phyloP scores from a whole-genome alignment of 1,284 basidiomycete species.

The Golubevia sp. region DNA sequence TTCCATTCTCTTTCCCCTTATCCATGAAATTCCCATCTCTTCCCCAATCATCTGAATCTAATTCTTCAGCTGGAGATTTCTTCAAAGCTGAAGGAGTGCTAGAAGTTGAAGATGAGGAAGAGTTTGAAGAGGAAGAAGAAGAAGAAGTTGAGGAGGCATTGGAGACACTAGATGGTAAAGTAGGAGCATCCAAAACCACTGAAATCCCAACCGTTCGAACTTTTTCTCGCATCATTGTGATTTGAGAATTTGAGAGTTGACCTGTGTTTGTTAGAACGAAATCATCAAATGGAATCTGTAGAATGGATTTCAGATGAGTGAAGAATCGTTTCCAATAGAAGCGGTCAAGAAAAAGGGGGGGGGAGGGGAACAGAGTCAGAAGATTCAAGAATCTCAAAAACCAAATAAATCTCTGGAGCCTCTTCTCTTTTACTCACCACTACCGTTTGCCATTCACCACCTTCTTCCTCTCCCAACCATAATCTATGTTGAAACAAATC shows the following conservation, averaged over 20 bases:
- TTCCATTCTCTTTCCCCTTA: slow-evolving; percentile 9
- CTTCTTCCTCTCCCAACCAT: slow-evolving; percentile 73
- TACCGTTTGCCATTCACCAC: slow-evolving; percentile 78
- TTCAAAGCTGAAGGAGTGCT: not conserved
- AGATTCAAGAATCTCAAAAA: slow-evolving; percentile 1
- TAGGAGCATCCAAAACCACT: slow-evolving; percentile 52
- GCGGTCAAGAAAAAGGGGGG: slow-evolving; percentile 1
- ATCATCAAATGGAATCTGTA: slow-evolving; percentile 76
- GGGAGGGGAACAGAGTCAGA: not conserved
- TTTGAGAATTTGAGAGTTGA: slow-evolving; percentile 69
- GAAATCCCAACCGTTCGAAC: slow-evolving; percentile 82
- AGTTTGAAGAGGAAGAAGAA: not conserved
- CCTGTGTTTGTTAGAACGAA: slow-evolving; percentile 85
- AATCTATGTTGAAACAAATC: slow-evolving; percentile 89
- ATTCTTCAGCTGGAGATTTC: not conserved
- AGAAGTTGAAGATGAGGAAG: too few relatives aligned
- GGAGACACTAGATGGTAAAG: too few relatives aligned
- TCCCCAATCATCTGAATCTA: slow-evolving; percentile 13
- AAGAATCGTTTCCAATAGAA: not conserved
- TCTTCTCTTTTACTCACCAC: slow-evolving; percentile 67
- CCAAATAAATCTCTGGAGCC: not conserved
- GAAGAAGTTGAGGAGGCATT: too few relatives aligned
- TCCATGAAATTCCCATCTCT: slow-evolving; percentile 6
- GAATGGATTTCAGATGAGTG: not conserved
- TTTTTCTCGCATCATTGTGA: slow-evolving; percentile 75